Percentiles rank a stretch among this genome's conserved stretches.
Evolutionary conservation across 208 protist species (phyloP).

Genomic region (Leishmania gerbilli): DNA sequence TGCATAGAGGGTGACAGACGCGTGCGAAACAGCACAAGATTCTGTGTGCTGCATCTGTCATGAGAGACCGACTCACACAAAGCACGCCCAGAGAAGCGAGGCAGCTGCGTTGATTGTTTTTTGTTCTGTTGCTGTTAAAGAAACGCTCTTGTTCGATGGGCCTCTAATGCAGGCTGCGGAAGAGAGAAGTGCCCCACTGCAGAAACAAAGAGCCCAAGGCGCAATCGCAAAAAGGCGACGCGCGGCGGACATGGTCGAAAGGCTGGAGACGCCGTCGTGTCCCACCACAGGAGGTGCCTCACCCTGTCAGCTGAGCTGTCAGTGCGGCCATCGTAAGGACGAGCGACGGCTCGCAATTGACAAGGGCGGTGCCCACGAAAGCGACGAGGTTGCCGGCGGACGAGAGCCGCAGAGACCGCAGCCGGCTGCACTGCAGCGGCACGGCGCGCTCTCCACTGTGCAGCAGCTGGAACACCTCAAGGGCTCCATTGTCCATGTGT

Average conservation of each 20-base stretch:
- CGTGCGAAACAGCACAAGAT: not conserved
- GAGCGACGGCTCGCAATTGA: not conserved
- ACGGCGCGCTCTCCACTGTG: not conserved
- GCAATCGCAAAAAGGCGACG: not conserved
- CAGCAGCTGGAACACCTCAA: slow-evolving; percentile 8
- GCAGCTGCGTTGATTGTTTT: not conserved
- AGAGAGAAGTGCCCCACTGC: no score
- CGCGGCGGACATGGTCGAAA: not conserved
- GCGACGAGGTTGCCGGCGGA: slow-evolving; percentile 7
- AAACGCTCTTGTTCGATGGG: not conserved
- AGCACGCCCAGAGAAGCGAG: not conserved
- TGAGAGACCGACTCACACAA: not conserved
- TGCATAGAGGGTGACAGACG: not conserved
- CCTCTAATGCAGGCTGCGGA: not conserved
- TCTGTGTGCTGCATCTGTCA: not conserved
- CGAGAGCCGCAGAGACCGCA: not conserved
- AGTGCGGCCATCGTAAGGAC: slow-evolving; percentile 2
- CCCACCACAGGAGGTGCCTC: not conserved
- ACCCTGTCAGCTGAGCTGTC: not conserved
- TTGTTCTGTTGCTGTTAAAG: not conserved
- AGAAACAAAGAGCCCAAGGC: not conserved
- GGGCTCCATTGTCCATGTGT: not conserved
- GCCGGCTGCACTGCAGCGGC: not conserved
- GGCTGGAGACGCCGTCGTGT: not conserved
- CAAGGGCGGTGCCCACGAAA: slow-evolving; percentile 1